Evolutionary conservation across 805 yeast species (phyloP).

Genomic region (Candida endomychidarum): DNA sequence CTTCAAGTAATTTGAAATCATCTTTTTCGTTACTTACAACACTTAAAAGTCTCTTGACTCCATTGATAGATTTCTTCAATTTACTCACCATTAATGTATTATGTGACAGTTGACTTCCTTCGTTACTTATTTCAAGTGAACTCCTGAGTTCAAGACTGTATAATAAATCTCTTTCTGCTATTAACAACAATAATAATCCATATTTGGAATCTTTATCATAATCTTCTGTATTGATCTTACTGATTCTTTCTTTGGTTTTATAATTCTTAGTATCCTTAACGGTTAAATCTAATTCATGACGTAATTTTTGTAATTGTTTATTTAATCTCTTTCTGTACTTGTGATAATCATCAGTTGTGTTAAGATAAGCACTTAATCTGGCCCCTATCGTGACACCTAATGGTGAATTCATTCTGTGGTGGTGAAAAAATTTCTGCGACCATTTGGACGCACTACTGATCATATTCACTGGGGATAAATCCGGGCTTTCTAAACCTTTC

Average conservation of each 20-base stretch:
- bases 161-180: slow-evolving; percentile 77
- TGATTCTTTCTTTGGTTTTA: slow-evolving; percentile 45
- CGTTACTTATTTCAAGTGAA: slow-evolving; percentile 52
- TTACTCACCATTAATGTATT: slow-evolving; percentile 53
- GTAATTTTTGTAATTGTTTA: slow-evolving; percentile 59
- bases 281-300: slow-evolving; percentile 61
- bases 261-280: slow-evolving; percentile 68
- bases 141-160: slow-evolving; percentile 64
- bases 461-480: too few species aligned
- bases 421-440: neutral
- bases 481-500: too few species aligned
- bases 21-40: slow-evolving; percentile 42
- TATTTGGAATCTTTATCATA: slow-evolving; percentile 51
- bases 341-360: slow-evolving; percentile 66
- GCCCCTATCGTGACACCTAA: slow-evolving; percentile 49
- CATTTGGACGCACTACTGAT: slow-evolving; percentile 2
- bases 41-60: slow-evolving; percentile 42
- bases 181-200: slow-evolving; percentile 59
- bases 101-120: slow-evolving; percentile 44
- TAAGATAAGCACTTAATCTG: slow-evolving; percentile 62
- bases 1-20: slow-evolving; percentile 26
- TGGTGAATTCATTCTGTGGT: slow-evolving; percentile 38
- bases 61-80: slow-evolving; percentile 59
- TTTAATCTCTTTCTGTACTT: slow-evolving; percentile 66
- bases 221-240: slow-evolving; percentile 47